Base-by-base conservation (phyloP, 2,329 filamentous ascomycete species). In the Didymella lethalis region DNA sequence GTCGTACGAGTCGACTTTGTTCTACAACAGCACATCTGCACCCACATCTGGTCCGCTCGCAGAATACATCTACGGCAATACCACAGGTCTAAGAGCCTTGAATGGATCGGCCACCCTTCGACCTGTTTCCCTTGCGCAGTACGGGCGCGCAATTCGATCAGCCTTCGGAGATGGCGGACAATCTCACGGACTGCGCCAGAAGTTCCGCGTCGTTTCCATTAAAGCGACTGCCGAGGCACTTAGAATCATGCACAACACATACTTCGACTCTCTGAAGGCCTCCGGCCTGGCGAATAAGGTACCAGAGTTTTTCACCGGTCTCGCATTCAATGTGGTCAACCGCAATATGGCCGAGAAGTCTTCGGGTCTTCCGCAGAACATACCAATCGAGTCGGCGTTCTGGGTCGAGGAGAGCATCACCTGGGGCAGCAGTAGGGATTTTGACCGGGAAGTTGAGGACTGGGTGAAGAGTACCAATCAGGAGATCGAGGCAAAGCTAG, bases 401-500 rank as follows among this genome's bases (percentile, higher is more conserved):
- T 68, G 68, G 64, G 29, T 71, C 36, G 66, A 69, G 25, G 54
- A 68, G 34, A 52, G 34, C 16, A 18, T 67, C 1, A 54, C 64
- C 3, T 70, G 67, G 67, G 16, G 18, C 12, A 41, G 52, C 32
- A 62, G 45, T 1, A 58, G 38, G 3, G 57, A 61, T 48, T 49
- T 28, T 12, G 62, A 64, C 43, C 50, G 38, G 3, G 64, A 64
- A 31, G 47, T 66, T 14, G 55, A 65, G 16, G 28, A 57, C 25
- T 64, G 74, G 23, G 79, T 83, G 54, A 75, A 72, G 12, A 81
- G 78, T 70, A 79, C 81, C 31, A 79, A 82, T 63, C 74, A 77
- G 59, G 82, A 84, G 68, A 83, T 84, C 65, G 80, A 83, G 67
- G 73, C 76, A 29, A 77, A 79, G 61, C 72, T 84, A 11, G 72